Evolutionary conservation across 352 stramenopile genomes (phyloP), one percentile per base, ranked within the genome.

Genomic region (Phytophthora pinifolia): DNA sequence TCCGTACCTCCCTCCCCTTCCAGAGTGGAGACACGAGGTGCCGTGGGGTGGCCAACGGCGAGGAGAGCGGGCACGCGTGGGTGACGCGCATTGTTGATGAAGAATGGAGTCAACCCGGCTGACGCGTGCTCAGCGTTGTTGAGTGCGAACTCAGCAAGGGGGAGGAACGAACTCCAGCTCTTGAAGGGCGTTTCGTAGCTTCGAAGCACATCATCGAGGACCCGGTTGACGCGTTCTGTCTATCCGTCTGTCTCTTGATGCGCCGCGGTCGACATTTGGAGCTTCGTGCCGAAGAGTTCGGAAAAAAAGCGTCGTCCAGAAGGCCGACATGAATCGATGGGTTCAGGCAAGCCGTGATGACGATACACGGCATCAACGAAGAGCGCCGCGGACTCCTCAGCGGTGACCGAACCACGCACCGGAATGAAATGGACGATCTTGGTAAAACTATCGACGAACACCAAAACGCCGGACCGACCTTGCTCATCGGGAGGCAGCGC

Each of bases 361-460:
- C 36, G 36, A 9, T 57, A 64, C 0, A 61, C 49, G 2, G 33
- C 25, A n/a, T 70, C 53, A 9, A 72, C 1, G 31, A 72, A 76
- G 14, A 67, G 9, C n/a, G n/a, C 38, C 7, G 54, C 46, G 22
- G 32, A 53, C 4, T 63, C 20, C 1, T 56, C 43, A 0, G 55
- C 62, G 1, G 46, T 47, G 33, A 73, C 56, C 8, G 37, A 36
- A 0, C 10, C 1, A 0, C 10, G 0, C 0, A 67, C 59, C 0
- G 53, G 29, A 13, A 39, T 33, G 14, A 69, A 31, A 25, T 70
- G 54, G 0, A 59, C 18, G 47, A 67, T 67, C 49, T 67, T 73
- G 22, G 52, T 72, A 30, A 70, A 65, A 0, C 44, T 37, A 4
- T 76, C 53, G 8, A 76, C 58, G 9, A 70, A 51, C 0, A 70